Evolutionary conservation across 768 basidiomycete genomes (phyloP), one percentile per base, ranked within the genome.

Genomic region (Dioszegia hungarica): DNA sequence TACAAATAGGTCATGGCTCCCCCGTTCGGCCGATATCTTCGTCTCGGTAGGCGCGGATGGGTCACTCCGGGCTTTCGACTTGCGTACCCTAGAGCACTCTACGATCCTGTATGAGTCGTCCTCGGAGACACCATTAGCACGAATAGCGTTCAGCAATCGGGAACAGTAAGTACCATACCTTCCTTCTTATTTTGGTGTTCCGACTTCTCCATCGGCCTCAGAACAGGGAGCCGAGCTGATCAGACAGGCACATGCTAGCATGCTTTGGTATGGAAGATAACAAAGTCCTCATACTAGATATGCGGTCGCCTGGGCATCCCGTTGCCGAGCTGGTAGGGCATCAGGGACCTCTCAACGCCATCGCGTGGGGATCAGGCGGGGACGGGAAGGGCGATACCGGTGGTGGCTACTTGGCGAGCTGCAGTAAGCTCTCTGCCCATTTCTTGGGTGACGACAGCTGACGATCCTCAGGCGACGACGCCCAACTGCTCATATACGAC

Each of bases 31-130:
- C 12, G 92, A 98, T 73, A 90, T 97, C 63, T 99, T 99, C 74
- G 92, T 97, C 34, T 95, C 92, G 5, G 95, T 98, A 24, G 95
- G 95, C 22, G 94, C 94, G 28, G 95, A 99, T 72, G 95, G 95
- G 11, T 90, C 88, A 62, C 79, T 98, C 48, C 88, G 95, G 50
- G 93, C 94, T 12, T 99, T 98, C 76, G 95, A 99, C 77, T 80
- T 99, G 54, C 86, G 95, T 46, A 90, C 89, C 64, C 82, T 99
- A 41, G 95, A 99, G 75, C 95, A 98, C 77, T 95, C 91, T 12
- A 99, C 95, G 11, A 99, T 99, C 68, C 81, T 98, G 37, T 99
- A 98, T 76, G 95, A 99, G 79, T 77, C 79, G 15, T 62, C 77
- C 4, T 61, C 57, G 43, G 66, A 72, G n/a, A 67, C 65, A 15